Percentiles rank a stretch among this genome's conserved stretches.
Conservation (phyloP, 768 basidiomycete species). For the Amanita jacksonii region DNA sequence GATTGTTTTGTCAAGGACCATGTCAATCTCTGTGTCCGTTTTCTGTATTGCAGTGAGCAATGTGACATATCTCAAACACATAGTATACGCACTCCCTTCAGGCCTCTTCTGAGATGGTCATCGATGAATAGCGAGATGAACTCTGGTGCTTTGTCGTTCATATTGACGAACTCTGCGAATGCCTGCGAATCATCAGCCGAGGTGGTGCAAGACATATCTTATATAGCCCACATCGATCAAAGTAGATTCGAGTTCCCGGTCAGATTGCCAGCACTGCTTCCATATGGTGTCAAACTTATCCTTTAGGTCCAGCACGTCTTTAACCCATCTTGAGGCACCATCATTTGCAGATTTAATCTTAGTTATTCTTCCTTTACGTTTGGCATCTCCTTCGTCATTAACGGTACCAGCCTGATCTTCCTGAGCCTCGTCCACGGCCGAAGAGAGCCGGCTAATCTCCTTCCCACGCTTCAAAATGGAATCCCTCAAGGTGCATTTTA, state of each 20-base stretch:
- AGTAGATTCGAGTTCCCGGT: conserved; percentile 70
- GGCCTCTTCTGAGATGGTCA: conserved; percentile 88
- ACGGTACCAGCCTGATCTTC: conserved; percentile 22
- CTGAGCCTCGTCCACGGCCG: conserved; percentile 21
- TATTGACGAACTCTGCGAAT: conserved; percentile 86
- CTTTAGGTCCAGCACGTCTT: conserved; percentile 83
- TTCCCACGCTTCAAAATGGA: conserved; percentile 68
- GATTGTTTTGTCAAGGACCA: conserved; percentile 89
- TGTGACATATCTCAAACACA: not conserved
- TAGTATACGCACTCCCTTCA: conserved; percentile 69
- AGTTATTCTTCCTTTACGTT: conserved; percentile 34
- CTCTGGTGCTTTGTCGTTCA: conserved; percentile 80
- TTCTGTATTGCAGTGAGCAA: conserved; percentile 44
- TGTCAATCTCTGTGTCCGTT: conserved; percentile 88
- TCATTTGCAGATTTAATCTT: conserved; percentile 36
- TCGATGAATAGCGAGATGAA: conserved; percentile 96
- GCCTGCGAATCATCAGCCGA: conserved; percentile 43
- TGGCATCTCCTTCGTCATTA: conserved; percentile 22
- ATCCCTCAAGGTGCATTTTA: conserved; percentile 61
- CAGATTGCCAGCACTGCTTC: conserved; percentile 56
- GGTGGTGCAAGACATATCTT: not conserved
- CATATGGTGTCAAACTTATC: conserved; percentile 81
- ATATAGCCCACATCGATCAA: conserved; percentile 65
- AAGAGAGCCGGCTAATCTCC: conserved; percentile 64
- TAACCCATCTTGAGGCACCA: conserved; percentile 74